Percentiles rank a stretch among this genome's conserved stretches.
phyloP scores from a whole-genome alignment of 768 basidiomycete species.

The Trametes villosa region DNA sequence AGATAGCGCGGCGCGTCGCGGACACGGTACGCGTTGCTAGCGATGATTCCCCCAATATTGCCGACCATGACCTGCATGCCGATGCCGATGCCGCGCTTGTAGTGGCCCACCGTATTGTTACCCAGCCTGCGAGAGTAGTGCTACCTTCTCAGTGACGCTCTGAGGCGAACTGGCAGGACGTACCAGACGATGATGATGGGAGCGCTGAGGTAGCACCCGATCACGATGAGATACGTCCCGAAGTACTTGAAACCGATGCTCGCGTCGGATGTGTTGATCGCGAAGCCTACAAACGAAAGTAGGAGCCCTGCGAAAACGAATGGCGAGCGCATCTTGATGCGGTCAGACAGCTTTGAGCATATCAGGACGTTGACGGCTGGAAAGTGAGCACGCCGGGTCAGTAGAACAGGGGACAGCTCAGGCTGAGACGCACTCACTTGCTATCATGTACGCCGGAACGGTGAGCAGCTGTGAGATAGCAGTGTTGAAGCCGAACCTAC shows the following conservation, averaged over 20 bases:
- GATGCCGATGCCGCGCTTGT: conserved; percentile 72
- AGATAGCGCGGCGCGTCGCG: conserved; percentile 64
- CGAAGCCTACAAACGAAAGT: conserved; percentile 60
- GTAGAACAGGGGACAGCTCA: background rate
- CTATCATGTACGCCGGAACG: conserved; percentile 62
- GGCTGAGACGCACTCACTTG: conserved; percentile 52
- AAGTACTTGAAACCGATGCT: conserved; percentile 66
- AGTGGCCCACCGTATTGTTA: conserved; percentile 69
- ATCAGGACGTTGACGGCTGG: conserved; percentile 55
- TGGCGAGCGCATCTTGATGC: conserved; percentile 53
- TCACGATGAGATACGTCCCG: conserved; percentile 70
- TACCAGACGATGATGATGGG: conserved; percentile 66
- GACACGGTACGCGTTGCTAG: conserved; percentile 62
- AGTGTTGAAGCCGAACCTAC: conserved; percentile 61
- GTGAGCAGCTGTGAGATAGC: conserved; percentile 67
- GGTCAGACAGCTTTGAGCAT: conserved; percentile 65
- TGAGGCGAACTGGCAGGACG: background rate
- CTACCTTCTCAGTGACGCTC: background rate
- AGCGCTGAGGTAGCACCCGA: conserved; percentile 62
- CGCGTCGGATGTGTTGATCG: conserved; percentile 63
- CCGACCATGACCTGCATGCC: conserved; percentile 69
- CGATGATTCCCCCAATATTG: conserved; percentile 67
- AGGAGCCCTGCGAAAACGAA: conserved; percentile 58
- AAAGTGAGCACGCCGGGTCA: background rate
- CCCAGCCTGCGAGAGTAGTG: conserved; percentile 38